Evolutionary conservation across 2,329 filamentous ascomycete genomes (phyloP).

Genomic region (Lecanoromycetidae sp.): DNA sequence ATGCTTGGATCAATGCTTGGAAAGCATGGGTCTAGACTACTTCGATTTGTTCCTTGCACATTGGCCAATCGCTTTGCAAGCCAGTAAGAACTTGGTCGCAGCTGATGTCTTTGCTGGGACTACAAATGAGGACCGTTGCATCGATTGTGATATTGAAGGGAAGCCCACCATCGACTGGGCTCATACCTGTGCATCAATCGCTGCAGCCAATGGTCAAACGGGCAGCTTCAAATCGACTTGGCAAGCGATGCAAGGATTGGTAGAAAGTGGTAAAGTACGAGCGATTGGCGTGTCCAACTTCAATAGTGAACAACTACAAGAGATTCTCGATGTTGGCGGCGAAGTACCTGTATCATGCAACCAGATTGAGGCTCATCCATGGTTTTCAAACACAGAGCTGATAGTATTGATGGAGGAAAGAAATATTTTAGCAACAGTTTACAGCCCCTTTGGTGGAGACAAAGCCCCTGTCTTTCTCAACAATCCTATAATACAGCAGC

Average conservation of each 20-base stretch:
- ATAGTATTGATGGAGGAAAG: conserved; percentile 30
- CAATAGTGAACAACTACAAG: conserved; percentile 38
- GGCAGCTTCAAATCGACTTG: conserved; percentile 37
- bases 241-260: conserved; percentile 54
- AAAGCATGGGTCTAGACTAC: conserved; percentile 56
- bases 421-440: conserved; percentile 31
- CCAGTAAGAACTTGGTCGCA: background rate
- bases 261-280: conserved; percentile 48
- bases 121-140: conserved; percentile 1
- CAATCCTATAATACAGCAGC: background rate
- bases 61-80: conserved; percentile 33
- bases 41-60: conserved; percentile 56
- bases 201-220: conserved; percentile 16
- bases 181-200: conserved; percentile 19
- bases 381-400: conserved; percentile 35
- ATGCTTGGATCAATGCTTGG: conserved; percentile 48
- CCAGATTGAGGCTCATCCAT: conserved; percentile 37
- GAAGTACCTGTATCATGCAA: conserved; percentile 30
- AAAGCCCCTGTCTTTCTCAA: background rate
- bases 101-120: conserved; percentile 5
- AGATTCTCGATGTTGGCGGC: conserved; percentile 26
- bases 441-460: conserved; percentile 24
- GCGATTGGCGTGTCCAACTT: conserved; percentile 75
- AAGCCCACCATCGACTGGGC: conserved; percentile 12
- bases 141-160: background rate